phyloP scores from a whole-genome alignment of 139 green algal species.

The Tetratostichococcus sp. region DNA sequence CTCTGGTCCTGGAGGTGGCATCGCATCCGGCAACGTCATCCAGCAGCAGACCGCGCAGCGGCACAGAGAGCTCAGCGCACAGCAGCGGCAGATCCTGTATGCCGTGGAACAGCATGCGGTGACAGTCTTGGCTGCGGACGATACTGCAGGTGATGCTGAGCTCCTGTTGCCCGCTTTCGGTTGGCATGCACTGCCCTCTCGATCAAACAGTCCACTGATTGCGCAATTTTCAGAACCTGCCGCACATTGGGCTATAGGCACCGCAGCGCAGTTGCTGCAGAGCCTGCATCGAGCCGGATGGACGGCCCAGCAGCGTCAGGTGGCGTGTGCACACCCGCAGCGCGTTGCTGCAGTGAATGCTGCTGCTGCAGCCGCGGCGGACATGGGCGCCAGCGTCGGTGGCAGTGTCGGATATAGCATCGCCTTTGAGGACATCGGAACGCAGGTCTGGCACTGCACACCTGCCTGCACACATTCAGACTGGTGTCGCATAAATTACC shows the following conservation, averaged over 20 bases:
- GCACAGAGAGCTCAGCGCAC: too few relatives aligned
- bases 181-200: neutral
- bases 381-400: neutral
- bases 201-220: too few relatives aligned
- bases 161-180: too few relatives aligned
- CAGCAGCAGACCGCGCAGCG: neutral
- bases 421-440: slow-evolving; percentile 17
- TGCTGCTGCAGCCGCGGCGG: neutral
- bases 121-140: slow-evolving; percentile 65
- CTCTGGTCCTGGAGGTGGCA: neutral
- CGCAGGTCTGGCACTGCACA: slow-evolving; percentile 20
- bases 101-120: slow-evolving; percentile 69
- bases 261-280: slow-evolving; percentile 63
- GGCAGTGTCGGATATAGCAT: neutral
- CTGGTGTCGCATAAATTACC: too few relatives aligned
- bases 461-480: too few relatives aligned
- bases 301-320: slow-evolving; percentile 1
- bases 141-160: neutral
- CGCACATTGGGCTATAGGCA: too few relatives aligned
- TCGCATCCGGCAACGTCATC: neutral
- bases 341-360: neutral
- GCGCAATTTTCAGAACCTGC: too few relatives aligned
- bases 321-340: slow-evolving; percentile 1
- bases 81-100: slow-evolving; percentile 61
- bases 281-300: slow-evolving; percentile 50